Evolutionary conservation across 2,329 filamentous ascomycete genomes (phyloP).

Genomic region (Aspergillus texensis): DNA sequence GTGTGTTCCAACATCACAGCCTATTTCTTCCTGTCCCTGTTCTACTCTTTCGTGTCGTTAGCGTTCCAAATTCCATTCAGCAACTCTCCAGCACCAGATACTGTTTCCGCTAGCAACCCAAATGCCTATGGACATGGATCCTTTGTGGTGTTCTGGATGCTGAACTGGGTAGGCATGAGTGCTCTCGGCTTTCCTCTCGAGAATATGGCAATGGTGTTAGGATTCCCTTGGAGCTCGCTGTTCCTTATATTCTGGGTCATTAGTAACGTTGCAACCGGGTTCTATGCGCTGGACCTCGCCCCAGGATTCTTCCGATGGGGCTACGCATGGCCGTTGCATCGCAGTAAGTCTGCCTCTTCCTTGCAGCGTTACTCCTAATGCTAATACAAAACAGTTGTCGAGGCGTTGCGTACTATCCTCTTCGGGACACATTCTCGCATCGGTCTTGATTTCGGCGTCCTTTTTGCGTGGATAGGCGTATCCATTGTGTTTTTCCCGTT

Average conservation of each 20-base stretch:
- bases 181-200: constrained; percentile 66
- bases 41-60: constrained; percentile 65
- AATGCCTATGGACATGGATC: constrained; percentile 60
- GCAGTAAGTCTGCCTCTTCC: constrained; percentile 42
- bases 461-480: constrained; percentile 57
- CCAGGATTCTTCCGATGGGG: constrained; percentile 64
- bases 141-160: constrained; percentile 66
- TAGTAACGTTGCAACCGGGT: constrained; percentile 63
- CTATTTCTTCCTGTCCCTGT: constrained; percentile 65
- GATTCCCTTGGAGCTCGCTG: constrained; percentile 62
- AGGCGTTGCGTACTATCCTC: constrained; percentile 61
- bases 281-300: constrained; percentile 62
- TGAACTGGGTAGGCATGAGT: constrained; percentile 66
- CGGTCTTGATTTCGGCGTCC: constrained; percentile 62
- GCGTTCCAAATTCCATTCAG: constrained; percentile 66
- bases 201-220: constrained; percentile 66
- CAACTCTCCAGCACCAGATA: constrained; percentile 50
- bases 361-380: background rate
- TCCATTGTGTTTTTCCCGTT: constrained; percentile 33
- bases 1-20: constrained; percentile 58
- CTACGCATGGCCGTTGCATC: constrained; percentile 65
- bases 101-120: constrained; percentile 50
- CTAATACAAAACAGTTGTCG: constrained; percentile 49
- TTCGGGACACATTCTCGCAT: constrained; percentile 63
- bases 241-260: constrained; percentile 72